Conservation (phyloP, 208 protist genomes). For the Crithidia mellificae region DNA sequence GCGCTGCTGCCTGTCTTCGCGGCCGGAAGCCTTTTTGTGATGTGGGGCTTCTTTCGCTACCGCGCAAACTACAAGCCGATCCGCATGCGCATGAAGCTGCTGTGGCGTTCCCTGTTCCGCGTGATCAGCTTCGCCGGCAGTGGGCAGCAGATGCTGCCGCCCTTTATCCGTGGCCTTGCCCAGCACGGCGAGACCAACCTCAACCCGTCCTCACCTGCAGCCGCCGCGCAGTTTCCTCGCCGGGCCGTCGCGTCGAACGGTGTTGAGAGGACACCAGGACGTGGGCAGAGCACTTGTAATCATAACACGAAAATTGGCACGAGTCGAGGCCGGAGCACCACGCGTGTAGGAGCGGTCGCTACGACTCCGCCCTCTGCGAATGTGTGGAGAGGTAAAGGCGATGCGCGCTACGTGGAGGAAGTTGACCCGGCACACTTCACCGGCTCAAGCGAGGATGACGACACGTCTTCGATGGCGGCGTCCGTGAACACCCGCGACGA, state of each 20-base stretch:
- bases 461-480: not conserved
- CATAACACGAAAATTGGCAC: not conserved
- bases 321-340: too few species aligned
- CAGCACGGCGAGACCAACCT: not conserved
- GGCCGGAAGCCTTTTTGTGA: constrained; percentile 22
- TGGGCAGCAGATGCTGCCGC: constrained; percentile 11
- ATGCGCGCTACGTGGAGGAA: not conserved
- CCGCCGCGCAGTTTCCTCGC: not conserved
- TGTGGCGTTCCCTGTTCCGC: constrained; percentile 66
- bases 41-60: constrained; percentile 39
- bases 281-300: too few species aligned
- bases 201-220: not conserved
- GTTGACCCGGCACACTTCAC: constrained; percentile 6
- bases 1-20: constrained; percentile 63
- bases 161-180: constrained; percentile 4
- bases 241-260: not conserved
- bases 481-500: constrained; percentile 9
- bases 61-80: constrained; percentile 42
- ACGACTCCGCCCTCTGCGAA: not conserved
- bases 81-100: constrained; percentile 54
- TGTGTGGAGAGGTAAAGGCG: not conserved
- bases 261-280: too few species aligned
- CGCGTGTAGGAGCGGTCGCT: not conserved
- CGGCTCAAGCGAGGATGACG: constrained; percentile 13
- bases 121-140: constrained; percentile 54